Conservation (phyloP, 2,329 filamentous ascomycete genomes). For the Fusarium sp. region DNA sequence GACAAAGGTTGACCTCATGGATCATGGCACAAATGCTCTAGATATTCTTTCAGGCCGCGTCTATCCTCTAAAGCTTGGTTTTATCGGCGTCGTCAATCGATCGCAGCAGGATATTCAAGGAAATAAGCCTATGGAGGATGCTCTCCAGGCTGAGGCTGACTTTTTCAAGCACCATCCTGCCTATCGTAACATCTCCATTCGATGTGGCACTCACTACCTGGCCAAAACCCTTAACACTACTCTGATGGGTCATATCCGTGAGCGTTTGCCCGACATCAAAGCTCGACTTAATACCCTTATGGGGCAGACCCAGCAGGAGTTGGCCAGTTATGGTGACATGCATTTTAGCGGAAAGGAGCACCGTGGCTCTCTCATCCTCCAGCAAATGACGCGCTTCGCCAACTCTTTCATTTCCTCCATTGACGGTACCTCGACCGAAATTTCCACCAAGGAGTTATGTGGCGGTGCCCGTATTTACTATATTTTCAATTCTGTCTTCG, state of each 20-base stretch:
- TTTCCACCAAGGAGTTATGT: slow-evolving; percentile 97
- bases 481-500: slow-evolving; percentile 99
- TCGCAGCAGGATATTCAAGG: slow-evolving; percentile 98
- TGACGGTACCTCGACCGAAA: slow-evolving; percentile 97
- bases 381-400: slow-evolving; percentile 98
- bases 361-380: slow-evolving; percentile 91
- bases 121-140: slow-evolving; percentile 94
- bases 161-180: slow-evolving; percentile 98
- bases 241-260: slow-evolving; percentile 95
- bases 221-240: slow-evolving; percentile 96
- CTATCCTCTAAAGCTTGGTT: slow-evolving; percentile 95
- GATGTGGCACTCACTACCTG: slow-evolving; percentile 93
- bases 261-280: slow-evolving; percentile 97
- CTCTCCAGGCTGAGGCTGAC: slow-evolving; percentile 87
- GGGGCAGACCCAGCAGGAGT: slow-evolving; percentile 99
- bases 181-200: slow-evolving; percentile 93
- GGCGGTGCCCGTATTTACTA: slow-evolving; percentile 97
- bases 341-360: slow-evolving; percentile 98
- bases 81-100: slow-evolving; percentile 97
- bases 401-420: slow-evolving; percentile 99
- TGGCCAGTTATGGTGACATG: slow-evolving; percentile 97
- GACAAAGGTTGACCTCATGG: slow-evolving; percentile 98
- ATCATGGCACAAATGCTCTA: slow-evolving; percentile 96
- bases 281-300: slow-evolving; percentile 96
- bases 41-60: slow-evolving; percentile 98